Evolutionary conservation across 176 grass and related monocot genomes (phyloP).

Genomic region (Aegilops speltoides): DNA sequence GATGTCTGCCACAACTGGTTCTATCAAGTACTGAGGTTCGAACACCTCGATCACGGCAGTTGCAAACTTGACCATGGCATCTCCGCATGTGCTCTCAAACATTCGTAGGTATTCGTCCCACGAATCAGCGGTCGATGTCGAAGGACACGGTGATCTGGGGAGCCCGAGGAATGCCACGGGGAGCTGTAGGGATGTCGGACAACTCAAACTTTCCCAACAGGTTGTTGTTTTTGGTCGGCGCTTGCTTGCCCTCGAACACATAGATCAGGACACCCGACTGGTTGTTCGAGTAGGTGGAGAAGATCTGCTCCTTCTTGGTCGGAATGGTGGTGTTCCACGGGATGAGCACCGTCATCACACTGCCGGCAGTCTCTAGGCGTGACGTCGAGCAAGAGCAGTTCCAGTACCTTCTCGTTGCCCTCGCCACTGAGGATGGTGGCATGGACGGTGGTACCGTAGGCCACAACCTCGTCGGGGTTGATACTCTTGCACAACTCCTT

Average conservation of each 20-base stretch:
- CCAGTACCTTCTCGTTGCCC: conserved; percentile 85
- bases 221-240: conserved; percentile 78
- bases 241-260: conserved; percentile 78
- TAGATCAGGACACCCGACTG: conserved; percentile 72
- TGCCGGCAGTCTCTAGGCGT: conserved; percentile 69
- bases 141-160: no score
- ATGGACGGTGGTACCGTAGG: conserved; percentile 73
- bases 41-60: no score
- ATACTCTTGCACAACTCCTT: conserved; percentile 98
- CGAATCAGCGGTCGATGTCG: no score
- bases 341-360: conserved; percentile 78
- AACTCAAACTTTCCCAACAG: conserved; percentile 86
- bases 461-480: conserved; percentile 90
- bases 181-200: conserved; percentile 60
- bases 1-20: no score
- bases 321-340: conserved; percentile 80
- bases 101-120: no score
- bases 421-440: conserved; percentile 82
- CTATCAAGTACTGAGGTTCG: no score
- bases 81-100: no score
- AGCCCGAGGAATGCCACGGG: conserved; percentile 18
- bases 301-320: conserved; percentile 82
- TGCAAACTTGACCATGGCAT: no score
- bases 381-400: conserved; percentile 76
- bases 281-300: conserved; percentile 81